Base-by-base conservation (phyloP, 2,329 filamentous ascomycete species). In the Diaporthe ampelina region DNA sequence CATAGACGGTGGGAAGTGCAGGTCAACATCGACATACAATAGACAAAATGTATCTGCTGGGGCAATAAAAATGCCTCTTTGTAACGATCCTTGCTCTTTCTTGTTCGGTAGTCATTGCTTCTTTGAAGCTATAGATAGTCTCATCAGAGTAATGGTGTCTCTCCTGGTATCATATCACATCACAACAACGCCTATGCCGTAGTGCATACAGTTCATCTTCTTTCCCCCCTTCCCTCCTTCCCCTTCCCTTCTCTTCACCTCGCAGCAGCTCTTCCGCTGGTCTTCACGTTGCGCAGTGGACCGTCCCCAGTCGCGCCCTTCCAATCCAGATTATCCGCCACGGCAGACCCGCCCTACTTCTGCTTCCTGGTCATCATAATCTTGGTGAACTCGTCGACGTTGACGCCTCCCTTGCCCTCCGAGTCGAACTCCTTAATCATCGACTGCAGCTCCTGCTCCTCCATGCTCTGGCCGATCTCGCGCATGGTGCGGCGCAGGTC, bases 341-440 rank as follows among this genome's bases (percentile, higher is more conserved):
- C 54, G 24, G 35, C 26, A 48, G 68, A 56, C 24, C 68, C 68
- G 32, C 70, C 72, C 76, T 76, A 75, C 73, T 75, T 73, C 75
- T 77, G 75, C 74, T 80, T 79, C 77, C 83, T 83, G 9, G 79
- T 80, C 80, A 83, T 85, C 87, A 89, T 89, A 84, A 92, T 90
- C 79, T 91, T 89, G 70, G 92, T 89, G 80, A 94, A 94, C 82
- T 94, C 92, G 74, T 93, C 91, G 77, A 90, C 86, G 77, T 90
- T 91, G 10, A 94, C 91, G 72, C 90, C 95, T 15, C 95, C 95
- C 79, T 97, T 97, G 1, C 95, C 96, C 81, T 97, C 94, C 77
- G 98, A 89, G 85, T 99, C 97, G 86, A 98, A 97, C 84, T 98
- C 96, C 81, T 98, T 95, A 85, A 99, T 97, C 97, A 99, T 99